Conservation (phyloP, 192 early-diverging fungal species). For the Dissophora globulifera region DNA sequence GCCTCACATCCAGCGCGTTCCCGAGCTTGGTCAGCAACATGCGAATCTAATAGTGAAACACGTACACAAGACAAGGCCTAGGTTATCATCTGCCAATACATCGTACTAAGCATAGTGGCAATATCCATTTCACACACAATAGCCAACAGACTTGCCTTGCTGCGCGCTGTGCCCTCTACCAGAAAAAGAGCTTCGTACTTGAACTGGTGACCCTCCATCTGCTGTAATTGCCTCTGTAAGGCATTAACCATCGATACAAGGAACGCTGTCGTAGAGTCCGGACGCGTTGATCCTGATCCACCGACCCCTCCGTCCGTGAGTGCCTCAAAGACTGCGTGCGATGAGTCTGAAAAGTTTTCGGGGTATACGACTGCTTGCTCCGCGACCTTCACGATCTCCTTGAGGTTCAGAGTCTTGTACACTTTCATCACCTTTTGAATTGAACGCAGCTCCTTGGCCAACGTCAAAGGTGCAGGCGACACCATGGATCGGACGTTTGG, state of each 20-base stretch:
- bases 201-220: conserved; percentile 31
- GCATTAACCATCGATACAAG: conserved; percentile 24
- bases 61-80: too few relatives aligned
- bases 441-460: conserved; percentile 29
- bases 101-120: too few relatives aligned
- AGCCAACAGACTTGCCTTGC: conserved; percentile 15
- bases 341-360: conserved; percentile 35
- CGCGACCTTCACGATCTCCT: conserved; percentile 41
- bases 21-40: conserved; percentile 47
- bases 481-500: conserved; percentile 13
- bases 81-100: too few relatives aligned
- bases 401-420: conserved; percentile 34
- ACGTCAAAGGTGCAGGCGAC: conserved; percentile 21
- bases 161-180: conserved; percentile 31
- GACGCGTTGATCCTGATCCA: conserved; percentile 1
- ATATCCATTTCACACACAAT: background rate
- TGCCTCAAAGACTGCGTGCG: conserved; percentile 29
- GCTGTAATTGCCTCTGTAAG: conserved; percentile 24
- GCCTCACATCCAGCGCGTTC: conserved; percentile 37
- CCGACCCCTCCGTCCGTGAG: conserved; percentile 6
- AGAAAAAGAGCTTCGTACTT: conserved; percentile 44
- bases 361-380: conserved; percentile 47
- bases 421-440: conserved; percentile 46
- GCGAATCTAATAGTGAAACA: conserved; percentile 29
- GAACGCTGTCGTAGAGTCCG: conserved; percentile 33